Evolutionary conservation across 2,329 filamentous ascomycete genomes (phyloP).

Genomic region (Colletotrichum tabaci): DNA sequence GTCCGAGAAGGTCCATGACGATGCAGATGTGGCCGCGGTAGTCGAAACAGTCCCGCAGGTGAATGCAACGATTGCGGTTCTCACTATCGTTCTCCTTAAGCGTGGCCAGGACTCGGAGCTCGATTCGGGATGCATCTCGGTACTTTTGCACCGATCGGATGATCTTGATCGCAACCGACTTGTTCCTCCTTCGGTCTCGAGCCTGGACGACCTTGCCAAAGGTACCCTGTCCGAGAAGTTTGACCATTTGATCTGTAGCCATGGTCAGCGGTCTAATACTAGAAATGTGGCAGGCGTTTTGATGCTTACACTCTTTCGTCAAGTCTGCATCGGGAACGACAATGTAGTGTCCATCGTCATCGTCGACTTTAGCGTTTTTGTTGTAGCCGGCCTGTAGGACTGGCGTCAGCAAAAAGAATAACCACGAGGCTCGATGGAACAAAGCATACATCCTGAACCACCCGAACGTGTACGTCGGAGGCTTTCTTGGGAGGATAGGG

Average conservation of each 20-base stretch:
- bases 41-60: slow-evolving; percentile 96
- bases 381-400: slow-evolving; percentile 56
- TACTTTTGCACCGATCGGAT: slow-evolving; percentile 99
- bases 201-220: slow-evolving; percentile 99
- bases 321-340: slow-evolving; percentile 89
- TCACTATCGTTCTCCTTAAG: slow-evolving; percentile 90
- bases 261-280: slow-evolving; percentile 45
- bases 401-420: slow-evolving; percentile 36
- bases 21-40: slow-evolving; percentile 97
- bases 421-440: background rate
- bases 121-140: slow-evolving; percentile 94
- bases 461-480: slow-evolving; percentile 78
- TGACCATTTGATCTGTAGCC: slow-evolving; percentile 83
- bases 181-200: slow-evolving; percentile 82
- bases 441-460: slow-evolving; percentile 72
- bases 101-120: slow-evolving; percentile 92
- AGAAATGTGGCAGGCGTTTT: background rate
- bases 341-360: slow-evolving; percentile 97
- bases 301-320: slow-evolving; percentile 85
- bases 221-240: slow-evolving; percentile 94
- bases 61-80: slow-evolving; percentile 97
- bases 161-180: slow-evolving; percentile 94
- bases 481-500: slow-evolving; percentile 93
- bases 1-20: slow-evolving; percentile 83
- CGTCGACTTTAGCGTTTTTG: slow-evolving; percentile 84